These are phyloP conservation scores for Vigna unguiculata DNA, from an alignment of 306 rosid species.

Conservation along the genomic window DNA sequence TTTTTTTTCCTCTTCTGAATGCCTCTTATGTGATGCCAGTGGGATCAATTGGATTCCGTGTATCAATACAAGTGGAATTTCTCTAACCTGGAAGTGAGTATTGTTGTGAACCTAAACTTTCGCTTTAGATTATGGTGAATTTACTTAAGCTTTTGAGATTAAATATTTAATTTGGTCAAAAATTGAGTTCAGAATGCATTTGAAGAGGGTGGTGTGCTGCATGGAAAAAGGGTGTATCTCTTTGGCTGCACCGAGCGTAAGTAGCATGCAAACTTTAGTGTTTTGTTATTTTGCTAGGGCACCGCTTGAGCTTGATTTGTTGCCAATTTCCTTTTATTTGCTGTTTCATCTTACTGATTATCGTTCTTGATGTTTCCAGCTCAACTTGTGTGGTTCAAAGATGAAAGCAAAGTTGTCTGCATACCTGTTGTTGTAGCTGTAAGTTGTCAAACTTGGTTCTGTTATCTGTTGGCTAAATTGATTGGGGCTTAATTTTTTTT, in stretches of 20 bases:
- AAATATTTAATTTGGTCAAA: background rate
- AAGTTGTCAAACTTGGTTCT: slow-evolving; percentile 46
- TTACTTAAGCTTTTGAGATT: slow-evolving; percentile 9
- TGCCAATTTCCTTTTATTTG: background rate
- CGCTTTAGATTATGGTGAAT: background rate
- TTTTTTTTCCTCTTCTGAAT: slow-evolving; percentile 3
- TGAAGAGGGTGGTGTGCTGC: slow-evolving; percentile 74
- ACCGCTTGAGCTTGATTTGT: background rate
- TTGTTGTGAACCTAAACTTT: background rate
- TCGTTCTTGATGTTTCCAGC: slow-evolving; percentile 56
- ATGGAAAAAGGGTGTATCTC: slow-evolving; percentile 69
- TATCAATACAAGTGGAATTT: slow-evolving; percentile 57
- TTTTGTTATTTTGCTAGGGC: background rate
- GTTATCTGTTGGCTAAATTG: slow-evolving; percentile 14
- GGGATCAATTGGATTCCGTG: slow-evolving; percentile 59
- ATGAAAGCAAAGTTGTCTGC: slow-evolving; percentile 67
- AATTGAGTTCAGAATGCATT: slow-evolving; percentile 56
- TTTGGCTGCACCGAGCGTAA: slow-evolving; percentile 78
- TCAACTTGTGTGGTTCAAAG: slow-evolving; percentile 70
- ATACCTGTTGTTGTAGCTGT: slow-evolving; percentile 80
- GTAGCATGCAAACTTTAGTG: slow-evolving; percentile 20
- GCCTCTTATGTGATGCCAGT: slow-evolving; percentile 35
- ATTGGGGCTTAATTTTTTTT: background rate
- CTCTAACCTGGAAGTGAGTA: slow-evolving; percentile 60
- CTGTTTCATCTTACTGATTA: slow-evolving; percentile 1